Evolutionary conservation across 1,139 yeast species (phyloP).

Genomic region (Pichia sp.): DNA sequence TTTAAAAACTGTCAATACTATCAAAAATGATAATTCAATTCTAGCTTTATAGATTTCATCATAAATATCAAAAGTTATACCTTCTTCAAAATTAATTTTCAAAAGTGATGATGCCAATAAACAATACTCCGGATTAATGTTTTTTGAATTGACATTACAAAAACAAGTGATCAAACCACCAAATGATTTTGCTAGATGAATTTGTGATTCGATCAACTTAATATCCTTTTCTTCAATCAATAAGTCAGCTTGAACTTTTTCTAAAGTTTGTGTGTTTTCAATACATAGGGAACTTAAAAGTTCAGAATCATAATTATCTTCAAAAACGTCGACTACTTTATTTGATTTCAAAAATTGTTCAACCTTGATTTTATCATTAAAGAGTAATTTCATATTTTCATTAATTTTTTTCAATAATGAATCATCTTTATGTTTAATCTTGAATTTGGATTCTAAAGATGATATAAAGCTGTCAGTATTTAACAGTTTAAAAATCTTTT

Average conservation of each 20-base stretch:
- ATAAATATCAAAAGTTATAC: slow-evolving; percentile 43
- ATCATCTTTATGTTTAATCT: slow-evolving; percentile 37
- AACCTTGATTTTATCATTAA: slow-evolving; percentile 40
- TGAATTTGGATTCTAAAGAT: slow-evolving; percentile 31
- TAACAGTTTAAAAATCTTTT: slow-evolving; percentile 41
- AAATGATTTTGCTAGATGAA: slow-evolving; percentile 64
- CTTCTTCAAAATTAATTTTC: slow-evolving; percentile 46
- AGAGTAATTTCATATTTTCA: slow-evolving; percentile 41
- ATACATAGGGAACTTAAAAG: slow-evolving; percentile 58
- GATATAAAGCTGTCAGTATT: slow-evolving; percentile 34
- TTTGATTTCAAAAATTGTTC: slow-evolving; percentile 43
- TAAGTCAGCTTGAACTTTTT: slow-evolving; percentile 44
- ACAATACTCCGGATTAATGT: slow-evolving; percentile 34
- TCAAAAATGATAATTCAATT: slow-evolving; percentile 62
- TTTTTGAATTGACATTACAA: slow-evolving; percentile 34
- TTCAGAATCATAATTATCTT: slow-evolving; percentile 53
- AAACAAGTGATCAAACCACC: slow-evolving; percentile 71
- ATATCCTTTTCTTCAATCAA: slow-evolving; percentile 55
- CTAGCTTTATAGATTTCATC: slow-evolving; percentile 53
- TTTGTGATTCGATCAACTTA: slow-evolving; percentile 62
- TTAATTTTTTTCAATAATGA: slow-evolving; percentile 42
- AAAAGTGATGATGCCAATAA: slow-evolving; percentile 45
- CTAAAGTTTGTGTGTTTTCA: slow-evolving; percentile 41
- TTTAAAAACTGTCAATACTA: slow-evolving; percentile 43
- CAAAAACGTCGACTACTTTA: slow-evolving; percentile 45